phyloP scores from a whole-genome alignment of 116 monocot species.

The Cymodocea nodosa region DNA sequence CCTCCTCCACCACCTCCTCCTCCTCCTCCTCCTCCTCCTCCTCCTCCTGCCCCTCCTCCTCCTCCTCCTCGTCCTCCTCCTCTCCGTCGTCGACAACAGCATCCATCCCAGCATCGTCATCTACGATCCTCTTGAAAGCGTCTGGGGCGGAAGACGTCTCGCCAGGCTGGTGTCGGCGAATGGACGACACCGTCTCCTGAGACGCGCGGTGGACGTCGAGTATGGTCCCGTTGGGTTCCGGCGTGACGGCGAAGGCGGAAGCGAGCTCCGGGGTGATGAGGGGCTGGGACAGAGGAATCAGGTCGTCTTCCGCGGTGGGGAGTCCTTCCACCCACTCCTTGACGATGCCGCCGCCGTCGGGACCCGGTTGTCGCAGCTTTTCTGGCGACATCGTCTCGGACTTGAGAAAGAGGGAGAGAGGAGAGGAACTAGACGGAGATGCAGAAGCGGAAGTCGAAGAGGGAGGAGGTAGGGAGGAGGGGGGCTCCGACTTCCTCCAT shows the following conservation, averaged over 20 bases:
- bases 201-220: constrained; percentile 41
- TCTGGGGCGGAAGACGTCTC: not conserved
- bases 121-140: not conserved
- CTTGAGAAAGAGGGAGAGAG: not conserved
- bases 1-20: constrained; percentile 8
- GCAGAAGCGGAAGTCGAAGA: not conserved
- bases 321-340: constrained; percentile 44
- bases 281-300: constrained; percentile 38
- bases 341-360: constrained; percentile 10
- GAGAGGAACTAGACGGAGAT: not conserved
- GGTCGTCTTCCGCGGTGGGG: constrained; percentile 31
- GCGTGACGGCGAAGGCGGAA: constrained; percentile 42
- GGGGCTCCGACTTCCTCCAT: not conserved
- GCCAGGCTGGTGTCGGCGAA: not conserved
- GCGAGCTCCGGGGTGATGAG: constrained; percentile 44
- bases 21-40: constrained; percentile 15
- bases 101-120: constrained; percentile 11
- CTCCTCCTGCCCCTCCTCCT: constrained; percentile 1
- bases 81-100: not conserved
- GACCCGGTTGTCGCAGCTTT: too few relatives aligned
- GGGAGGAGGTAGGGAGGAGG: not conserved
- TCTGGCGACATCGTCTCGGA: not conserved
- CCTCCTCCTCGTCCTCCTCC: not conserved
- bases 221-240: constrained; percentile 20
- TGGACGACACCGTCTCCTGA: constrained; percentile 18